Percentiles rank a stretch among this genome's conserved stretches.
phyloP scores from a whole-genome alignment of 1,139 yeast species.

The Protomyces inundatus region DNA sequence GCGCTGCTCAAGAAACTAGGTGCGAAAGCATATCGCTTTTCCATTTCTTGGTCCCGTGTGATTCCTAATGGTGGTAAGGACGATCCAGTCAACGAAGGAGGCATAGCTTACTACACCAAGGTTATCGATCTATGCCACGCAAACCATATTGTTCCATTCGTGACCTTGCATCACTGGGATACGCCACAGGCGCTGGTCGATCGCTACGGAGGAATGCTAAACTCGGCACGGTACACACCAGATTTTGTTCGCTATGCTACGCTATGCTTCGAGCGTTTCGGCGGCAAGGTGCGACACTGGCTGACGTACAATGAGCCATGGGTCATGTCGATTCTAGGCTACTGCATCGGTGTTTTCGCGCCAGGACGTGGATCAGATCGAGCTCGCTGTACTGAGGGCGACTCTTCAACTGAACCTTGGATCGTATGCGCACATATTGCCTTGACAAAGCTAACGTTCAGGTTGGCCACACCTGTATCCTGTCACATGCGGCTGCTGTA shows the following conservation, averaged over 20 bases:
- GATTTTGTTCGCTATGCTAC: constrained; percentile 41
- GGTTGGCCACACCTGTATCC: constrained; percentile 38
- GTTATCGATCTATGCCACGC: constrained; percentile 38
- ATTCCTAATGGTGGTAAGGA: constrained; percentile 37
- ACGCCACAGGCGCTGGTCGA: constrained; percentile 37
- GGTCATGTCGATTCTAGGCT: constrained; percentile 30
- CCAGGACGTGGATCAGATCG: constrained; percentile 13
- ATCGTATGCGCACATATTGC: neutral
- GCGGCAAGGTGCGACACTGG: constrained; percentile 41
- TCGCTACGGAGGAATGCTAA: constrained; percentile 38
- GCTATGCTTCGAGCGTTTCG: constrained; percentile 39
- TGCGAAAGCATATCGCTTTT: constrained; percentile 40
- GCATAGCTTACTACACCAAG: constrained; percentile 42
- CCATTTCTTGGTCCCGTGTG: constrained; percentile 43
- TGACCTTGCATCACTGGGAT: constrained; percentile 43
- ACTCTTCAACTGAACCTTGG: constrained; percentile 10
- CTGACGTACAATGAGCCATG: constrained; percentile 42
- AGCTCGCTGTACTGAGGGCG: constrained; percentile 13
- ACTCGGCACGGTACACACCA: constrained; percentile 36
- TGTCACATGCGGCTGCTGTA: constrained; percentile 39
- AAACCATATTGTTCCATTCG: constrained; percentile 40
- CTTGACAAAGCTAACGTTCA: neutral
- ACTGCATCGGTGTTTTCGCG: constrained; percentile 7
- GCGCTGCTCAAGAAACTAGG: constrained; percentile 41
- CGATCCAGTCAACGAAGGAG: constrained; percentile 40